Base-by-base conservation (phyloP, 352 stramenopile species). In the Elongisporangium undulatum region DNA sequence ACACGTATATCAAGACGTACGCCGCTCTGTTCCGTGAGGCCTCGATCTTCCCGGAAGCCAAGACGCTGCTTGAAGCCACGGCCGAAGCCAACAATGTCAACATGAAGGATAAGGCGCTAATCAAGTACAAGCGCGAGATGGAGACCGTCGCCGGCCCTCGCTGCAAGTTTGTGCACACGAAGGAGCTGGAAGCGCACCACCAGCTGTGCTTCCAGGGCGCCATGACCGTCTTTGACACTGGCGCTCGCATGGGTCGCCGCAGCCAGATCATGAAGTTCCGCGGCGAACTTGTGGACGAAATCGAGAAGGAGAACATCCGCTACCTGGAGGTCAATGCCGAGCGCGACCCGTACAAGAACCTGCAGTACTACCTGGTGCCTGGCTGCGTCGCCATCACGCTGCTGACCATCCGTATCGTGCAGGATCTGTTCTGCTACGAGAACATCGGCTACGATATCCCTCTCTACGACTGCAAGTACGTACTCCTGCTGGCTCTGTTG, bases 51-150 rank as follows among this genome's bases (percentile, higher is more conserved):
- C 97, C 97, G 0, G 94, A 99, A 68, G 96, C 97, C 4, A 97
- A 97, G 77, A 99, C 97, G 29, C 79, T 99, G 68, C 71, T 99
- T 19, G 95, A 98, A 62, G 97, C 97, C 6, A 99, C 97, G 7
- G 94, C 97, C 0, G 86, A 97, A 62, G 96, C 96, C 22, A 99
- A 99, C 82, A 99, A 99, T 68, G 80, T 92, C 39, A 99, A 99
- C 77, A 87, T 89, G 72, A 77, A 79, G 24, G 83, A 92, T 68
- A 93, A 94, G 67, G 83, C 82, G 26, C 59, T 95, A 55, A 63
- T 75, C 56, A 83, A 85, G 48, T 99, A 99, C 77, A 97, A 97
- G 74, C 82, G 89, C 13, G 79, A 95, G 61, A 98, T 99, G 95
- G 95, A 98, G 60, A 84, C 78, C 48, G 68, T 98, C 53, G 87